Percentiles rank a stretch among this genome's conserved stretches.
These are phyloP conservation scores for Fusarium siculi DNA, from an alignment of 2,329 filamentous ascomycete species.

Conservation along the genomic window DNA sequence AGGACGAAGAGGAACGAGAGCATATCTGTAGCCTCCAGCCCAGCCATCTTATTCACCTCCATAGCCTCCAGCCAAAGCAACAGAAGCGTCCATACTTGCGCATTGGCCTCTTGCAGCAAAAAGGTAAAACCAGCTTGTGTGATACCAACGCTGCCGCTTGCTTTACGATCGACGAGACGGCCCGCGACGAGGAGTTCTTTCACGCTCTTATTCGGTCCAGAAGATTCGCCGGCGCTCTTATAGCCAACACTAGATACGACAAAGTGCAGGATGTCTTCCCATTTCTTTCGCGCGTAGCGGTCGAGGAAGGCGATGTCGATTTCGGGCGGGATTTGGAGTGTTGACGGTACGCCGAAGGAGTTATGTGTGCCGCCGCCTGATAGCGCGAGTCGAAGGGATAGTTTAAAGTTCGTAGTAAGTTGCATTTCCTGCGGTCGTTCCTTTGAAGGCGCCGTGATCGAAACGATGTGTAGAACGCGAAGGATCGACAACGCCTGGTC, in stretches of 20 bases:
- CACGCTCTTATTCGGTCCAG: conserved; percentile 77
- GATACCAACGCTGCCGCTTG: conserved; percentile 78
- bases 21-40: conserved; percentile 91
- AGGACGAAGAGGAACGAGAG: conserved; percentile 96
- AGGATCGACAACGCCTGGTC: conserved; percentile 87
- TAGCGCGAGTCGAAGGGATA: conserved; percentile 84
- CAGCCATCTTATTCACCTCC: conserved; percentile 65
- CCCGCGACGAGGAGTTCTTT: conserved; percentile 86
- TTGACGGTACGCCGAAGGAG: conserved; percentile 90
- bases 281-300: conserved; percentile 85
- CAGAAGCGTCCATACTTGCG: conserved; percentile 95
- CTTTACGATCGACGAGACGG: conserved; percentile 75
- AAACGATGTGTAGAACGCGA: conserved; percentile 86
- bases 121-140: conserved; percentile 96
- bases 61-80: conserved; percentile 92
- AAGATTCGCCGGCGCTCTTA: conserved; percentile 58
- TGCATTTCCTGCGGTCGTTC: conserved; percentile 76
- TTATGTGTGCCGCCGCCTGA: conserved; percentile 87
- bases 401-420: conserved; percentile 83
- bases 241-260: conserved; percentile 82
- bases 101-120: conserved; percentile 92
- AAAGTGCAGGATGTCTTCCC: conserved; percentile 96
- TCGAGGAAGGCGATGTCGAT: conserved; percentile 82
- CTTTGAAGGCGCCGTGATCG: conserved; percentile 68
- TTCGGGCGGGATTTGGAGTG: conserved; percentile 67